Conservation (phyloP, 176 grass and related monocot species). For the Musa troglodytarum region DNA sequence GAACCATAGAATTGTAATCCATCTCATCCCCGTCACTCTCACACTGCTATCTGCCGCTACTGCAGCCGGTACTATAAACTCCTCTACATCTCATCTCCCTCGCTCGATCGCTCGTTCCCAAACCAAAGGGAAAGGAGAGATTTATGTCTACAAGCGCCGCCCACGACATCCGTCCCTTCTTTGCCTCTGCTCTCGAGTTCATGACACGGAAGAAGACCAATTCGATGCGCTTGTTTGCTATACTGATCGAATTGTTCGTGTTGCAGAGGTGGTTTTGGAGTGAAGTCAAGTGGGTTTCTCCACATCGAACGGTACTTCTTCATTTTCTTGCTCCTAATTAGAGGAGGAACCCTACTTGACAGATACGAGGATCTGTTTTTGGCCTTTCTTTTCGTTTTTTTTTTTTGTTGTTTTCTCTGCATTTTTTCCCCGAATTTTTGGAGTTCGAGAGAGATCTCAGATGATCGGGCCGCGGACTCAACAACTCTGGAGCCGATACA, state of each 20-base stretch:
- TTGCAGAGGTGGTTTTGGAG: conserved; percentile 12
- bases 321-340: conserved; percentile 2
- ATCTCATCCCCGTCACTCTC: not conserved
- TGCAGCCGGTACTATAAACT: not conserved
- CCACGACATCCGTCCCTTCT: not conserved
- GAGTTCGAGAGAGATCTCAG: not conserved
- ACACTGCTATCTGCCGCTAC: not conserved
- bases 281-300: conserved; percentile 1
- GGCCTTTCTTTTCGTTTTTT: not conserved
- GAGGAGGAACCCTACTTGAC: conserved; percentile 12
- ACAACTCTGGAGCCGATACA: conserved; percentile 7
- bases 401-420: not conserved
- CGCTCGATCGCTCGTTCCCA: not conserved
- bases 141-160: conserved; percentile 5
- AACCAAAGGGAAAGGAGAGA: not conserved
- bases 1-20: not conserved
- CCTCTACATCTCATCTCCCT: not conserved
- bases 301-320: conserved; percentile 7
- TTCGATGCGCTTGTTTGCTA: conserved; percentile 7
- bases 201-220: not conserved
- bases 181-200: not conserved
- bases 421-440: not conserved
- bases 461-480: not conserved
- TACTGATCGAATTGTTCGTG: not conserved
- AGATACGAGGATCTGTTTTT: not conserved